Percentiles rank a stretch among this genome's conserved stretches.
Conservation (phyloP, 768 basidiomycete genomes). For the Trametes maxima region DNA sequence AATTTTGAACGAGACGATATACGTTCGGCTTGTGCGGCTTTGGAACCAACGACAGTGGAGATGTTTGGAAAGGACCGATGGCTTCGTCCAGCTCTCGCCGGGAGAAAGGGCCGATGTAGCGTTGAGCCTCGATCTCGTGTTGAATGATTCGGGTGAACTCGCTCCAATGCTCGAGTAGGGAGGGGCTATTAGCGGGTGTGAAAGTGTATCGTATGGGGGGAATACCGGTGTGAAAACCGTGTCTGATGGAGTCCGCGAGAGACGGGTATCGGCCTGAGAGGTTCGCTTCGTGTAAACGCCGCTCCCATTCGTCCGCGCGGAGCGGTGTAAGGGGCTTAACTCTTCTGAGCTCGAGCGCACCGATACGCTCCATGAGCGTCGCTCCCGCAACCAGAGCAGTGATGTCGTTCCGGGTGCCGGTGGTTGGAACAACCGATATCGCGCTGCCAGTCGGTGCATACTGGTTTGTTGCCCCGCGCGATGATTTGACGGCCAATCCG, state of each 20-base stretch:
- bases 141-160: background rate
- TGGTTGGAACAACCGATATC: background rate
- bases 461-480: background rate
- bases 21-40: conserved; percentile 32
- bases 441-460: conserved; percentile 4
- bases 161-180: background rate
- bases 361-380: background rate
- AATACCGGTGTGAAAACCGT: background rate
- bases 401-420: background rate
- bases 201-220: background rate
- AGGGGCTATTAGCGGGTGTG: background rate
- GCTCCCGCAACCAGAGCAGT: conserved; percentile 3
- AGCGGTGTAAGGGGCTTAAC: background rate
- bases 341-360: background rate
- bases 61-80: conserved; percentile 36
- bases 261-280: background rate
- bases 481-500: background rate
- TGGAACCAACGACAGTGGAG: conserved; percentile 32
- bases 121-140: background rate
- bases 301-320: background rate
- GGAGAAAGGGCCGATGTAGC: conserved; percentile 12
- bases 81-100: background rate
- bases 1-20: conserved; percentile 36
- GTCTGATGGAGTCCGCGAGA: background rate
- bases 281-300: background rate